Evolutionary conservation across 179 eudicot genomes (phyloP).

Genomic region (Silene coronaria): DNA sequence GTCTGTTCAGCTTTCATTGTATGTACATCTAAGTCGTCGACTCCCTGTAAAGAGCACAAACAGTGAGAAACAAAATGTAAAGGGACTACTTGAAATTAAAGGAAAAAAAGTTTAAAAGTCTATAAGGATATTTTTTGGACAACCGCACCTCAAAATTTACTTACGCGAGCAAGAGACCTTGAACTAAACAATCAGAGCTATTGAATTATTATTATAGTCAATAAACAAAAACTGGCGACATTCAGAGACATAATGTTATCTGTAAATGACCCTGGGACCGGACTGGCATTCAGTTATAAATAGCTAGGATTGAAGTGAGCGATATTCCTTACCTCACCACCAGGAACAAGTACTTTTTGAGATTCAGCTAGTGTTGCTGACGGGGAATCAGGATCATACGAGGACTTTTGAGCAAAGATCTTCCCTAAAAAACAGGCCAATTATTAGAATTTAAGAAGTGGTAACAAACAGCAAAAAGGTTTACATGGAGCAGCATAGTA

Average conservation of each 20-base stretch:
- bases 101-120: not conserved
- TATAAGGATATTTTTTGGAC: not conserved
- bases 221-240: too few species aligned
- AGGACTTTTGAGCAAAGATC: slow-evolving; percentile 52
- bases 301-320: not conserved
- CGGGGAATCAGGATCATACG: slow-evolving; percentile 56
- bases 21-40: slow-evolving; percentile 32
- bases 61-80: not conserved
- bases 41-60: slow-evolving; percentile 33
- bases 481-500: not conserved
- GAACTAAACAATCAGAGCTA: not conserved
- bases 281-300: not conserved
- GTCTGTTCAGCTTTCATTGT: slow-evolving; percentile 23
- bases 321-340: slow-evolving; percentile 43
- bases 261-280: too few species aligned
- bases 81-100: not conserved
- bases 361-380: slow-evolving; percentile 56
- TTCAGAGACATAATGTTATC: too few species aligned
- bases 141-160: not conserved
- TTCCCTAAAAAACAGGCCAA: slow-evolving; percentile 53
- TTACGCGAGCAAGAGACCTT: not conserved
- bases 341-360: slow-evolving; percentile 77
- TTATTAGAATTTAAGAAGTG: slow-evolving; percentile 21
- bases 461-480: not conserved
- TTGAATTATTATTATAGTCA: too few species aligned